A percentile compares a stretch with the other conserved stretches of the same genome.
phyloP scores from a whole-genome alignment of 352 stramenopile species.

The Pythium pyrilobum region DNA sequence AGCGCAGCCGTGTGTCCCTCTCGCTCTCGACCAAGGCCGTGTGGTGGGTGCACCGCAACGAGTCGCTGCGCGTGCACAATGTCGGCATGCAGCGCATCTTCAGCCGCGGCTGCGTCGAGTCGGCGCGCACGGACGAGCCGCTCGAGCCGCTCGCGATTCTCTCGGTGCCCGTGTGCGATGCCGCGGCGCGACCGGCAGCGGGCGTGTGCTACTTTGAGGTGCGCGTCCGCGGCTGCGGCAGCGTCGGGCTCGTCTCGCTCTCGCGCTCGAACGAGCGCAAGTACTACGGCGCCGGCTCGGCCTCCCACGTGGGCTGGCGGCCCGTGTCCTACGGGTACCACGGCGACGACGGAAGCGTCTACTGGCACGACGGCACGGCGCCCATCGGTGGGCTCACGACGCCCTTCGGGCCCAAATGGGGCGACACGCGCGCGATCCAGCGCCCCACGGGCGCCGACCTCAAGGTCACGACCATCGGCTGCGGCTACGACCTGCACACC shows the following conservation, averaged over 20 bases:
- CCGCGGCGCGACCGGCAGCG: neutral
- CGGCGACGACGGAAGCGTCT: slow-evolving; percentile 25
- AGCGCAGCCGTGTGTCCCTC: slow-evolving; percentile 12
- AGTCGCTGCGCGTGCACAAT: slow-evolving; percentile 30
- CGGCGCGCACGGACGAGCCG: slow-evolving; percentile 17
- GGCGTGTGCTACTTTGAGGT: slow-evolving; percentile 34
- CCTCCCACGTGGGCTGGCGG: slow-evolving; percentile 32
- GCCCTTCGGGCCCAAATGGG: slow-evolving; percentile 19
- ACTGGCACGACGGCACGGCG: slow-evolving; percentile 23
- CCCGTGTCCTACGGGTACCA: slow-evolving; percentile 37
- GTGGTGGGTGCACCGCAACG: slow-evolving; percentile 16
- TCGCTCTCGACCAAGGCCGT: slow-evolving; percentile 26
- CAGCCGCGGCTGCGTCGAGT: slow-evolving; percentile 24
- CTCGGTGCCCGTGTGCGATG: neutral
- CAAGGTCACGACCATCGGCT: slow-evolving; percentile 18
- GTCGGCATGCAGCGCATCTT: slow-evolving; percentile 23
- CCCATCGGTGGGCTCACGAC: slow-evolving; percentile 6
- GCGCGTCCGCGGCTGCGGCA: slow-evolving; percentile 20
- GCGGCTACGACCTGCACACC: slow-evolving; percentile 16
- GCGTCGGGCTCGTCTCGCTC: slow-evolving; percentile 23
- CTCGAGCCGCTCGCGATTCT: slow-evolving; percentile 12
- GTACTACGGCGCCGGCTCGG: slow-evolving; percentile 28
- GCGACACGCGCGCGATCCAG: slow-evolving; percentile 2
- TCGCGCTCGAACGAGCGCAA: neutral
- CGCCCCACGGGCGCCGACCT: neutral